Conservation (phyloP, 371 early-diverging fungal species). For the Haplosporangium sp. region DNA sequence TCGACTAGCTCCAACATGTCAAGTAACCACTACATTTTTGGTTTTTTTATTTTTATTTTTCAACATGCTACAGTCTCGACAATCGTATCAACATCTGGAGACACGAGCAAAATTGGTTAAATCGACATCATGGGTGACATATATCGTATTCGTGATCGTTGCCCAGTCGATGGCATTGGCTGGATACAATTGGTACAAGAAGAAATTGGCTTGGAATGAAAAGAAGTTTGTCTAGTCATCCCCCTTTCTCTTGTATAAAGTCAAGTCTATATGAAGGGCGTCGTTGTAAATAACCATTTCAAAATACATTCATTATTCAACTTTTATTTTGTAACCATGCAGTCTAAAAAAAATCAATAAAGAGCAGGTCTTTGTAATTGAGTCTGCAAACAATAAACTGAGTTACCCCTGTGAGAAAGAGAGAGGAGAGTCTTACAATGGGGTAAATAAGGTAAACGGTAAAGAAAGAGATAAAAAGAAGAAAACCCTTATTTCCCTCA, state of each 20-base stretch:
- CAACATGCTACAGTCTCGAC: conserved; percentile 7
- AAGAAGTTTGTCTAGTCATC: conserved; percentile 43
- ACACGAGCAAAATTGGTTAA: conserved; percentile 38
- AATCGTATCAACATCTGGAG: conserved; percentile 37
- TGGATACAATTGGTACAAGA: conserved; percentile 48
- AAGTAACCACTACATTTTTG: neutral
- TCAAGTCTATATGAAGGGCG: too few relatives aligned
- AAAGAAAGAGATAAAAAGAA: neutral
- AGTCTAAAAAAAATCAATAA: too few relatives aligned
- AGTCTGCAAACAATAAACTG: too few relatives aligned
- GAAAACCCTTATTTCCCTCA: neutral
- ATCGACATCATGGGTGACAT: conserved; percentile 39
- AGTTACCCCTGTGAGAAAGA: too few relatives aligned
- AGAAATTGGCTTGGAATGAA: conserved; percentile 34
- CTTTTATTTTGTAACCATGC: too few relatives aligned
- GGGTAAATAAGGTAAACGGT: too few relatives aligned
- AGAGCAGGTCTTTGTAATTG: too few relatives aligned
- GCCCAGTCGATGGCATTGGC: conserved; percentile 29
- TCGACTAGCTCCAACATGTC: too few relatives aligned
- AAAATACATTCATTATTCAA: too few relatives aligned
- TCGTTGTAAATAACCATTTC: too few relatives aligned
- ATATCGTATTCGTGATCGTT: conserved; percentile 39
- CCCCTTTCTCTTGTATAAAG: too few relatives aligned
- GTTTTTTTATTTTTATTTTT: neutral
- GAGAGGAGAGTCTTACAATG: too few relatives aligned